Evolutionary conservation across 352 stramenopile species (phyloP).

Genomic region (Thalassiosira mediterranea): DNA sequence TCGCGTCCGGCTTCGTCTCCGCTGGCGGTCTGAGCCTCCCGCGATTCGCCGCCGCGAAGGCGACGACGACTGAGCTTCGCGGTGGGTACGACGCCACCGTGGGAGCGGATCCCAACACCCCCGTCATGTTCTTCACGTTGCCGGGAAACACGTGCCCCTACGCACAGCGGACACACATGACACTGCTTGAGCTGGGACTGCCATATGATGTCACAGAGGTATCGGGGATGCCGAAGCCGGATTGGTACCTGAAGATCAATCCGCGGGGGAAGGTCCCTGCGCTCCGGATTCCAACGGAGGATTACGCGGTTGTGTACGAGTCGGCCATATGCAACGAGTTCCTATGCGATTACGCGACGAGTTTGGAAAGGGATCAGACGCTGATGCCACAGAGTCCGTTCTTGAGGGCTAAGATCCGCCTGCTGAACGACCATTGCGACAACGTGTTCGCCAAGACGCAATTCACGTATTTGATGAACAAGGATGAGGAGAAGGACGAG

Average conservation of each 20-base stretch:
- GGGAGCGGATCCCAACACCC: constrained; percentile 34
- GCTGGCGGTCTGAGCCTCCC: too few relatives aligned
- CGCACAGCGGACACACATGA: constrained; percentile 53
- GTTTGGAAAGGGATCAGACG: constrained; percentile 13
- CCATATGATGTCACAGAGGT: constrained; percentile 59
- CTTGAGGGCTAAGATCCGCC: constrained; percentile 44
- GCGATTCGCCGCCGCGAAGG: too few relatives aligned
- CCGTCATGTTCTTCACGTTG: constrained; percentile 57
- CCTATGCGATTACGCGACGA: constrained; percentile 54
- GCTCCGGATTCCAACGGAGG: constrained; percentile 34
- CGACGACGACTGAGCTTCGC: constrained; percentile 17
- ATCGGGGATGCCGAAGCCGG: constrained; percentile 32
- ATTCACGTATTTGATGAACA: constrained; percentile 66
- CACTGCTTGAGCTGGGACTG: constrained; percentile 47
- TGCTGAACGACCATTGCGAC: constrained; percentile 64
- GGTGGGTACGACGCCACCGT: constrained; percentile 51
- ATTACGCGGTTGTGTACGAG: constrained; percentile 55
- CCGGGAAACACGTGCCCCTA: constrained; percentile 55
- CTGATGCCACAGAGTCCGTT: constrained; percentile 40
- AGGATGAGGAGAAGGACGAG: constrained; percentile 44
- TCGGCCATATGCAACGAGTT: constrained; percentile 63
- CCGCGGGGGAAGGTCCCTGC: constrained; percentile 55
- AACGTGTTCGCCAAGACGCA: constrained; percentile 49
- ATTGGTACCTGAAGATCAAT: constrained; percentile 66
- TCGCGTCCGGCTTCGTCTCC: constrained; percentile 22